phyloP scores from a whole-genome alignment of 257 asterid species.

The Nemophila menziesii region DNA sequence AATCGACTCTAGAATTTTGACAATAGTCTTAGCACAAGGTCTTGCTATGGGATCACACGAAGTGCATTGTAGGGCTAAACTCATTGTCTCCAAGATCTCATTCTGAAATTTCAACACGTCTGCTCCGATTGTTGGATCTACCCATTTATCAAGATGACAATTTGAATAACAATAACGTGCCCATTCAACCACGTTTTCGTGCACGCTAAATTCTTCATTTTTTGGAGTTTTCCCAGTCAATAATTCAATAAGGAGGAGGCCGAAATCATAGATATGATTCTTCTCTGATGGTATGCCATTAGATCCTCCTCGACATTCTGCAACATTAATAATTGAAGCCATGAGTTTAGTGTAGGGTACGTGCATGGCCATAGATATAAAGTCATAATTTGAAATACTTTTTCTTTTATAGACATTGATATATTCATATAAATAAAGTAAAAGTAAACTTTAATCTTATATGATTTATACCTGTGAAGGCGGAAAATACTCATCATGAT shows the following conservation, averaged over 20 bases:
- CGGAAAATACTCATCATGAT: not conserved
- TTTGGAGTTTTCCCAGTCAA: conserved; percentile 57
- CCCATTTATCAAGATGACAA: conserved; percentile 67
- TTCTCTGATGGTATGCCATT: conserved; percentile 26
- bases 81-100: conserved; percentile 63
- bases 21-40: conserved; percentile 36
- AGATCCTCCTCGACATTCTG: conserved; percentile 35
- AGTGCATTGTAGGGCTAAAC: conserved; percentile 69
- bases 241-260: conserved; percentile 53
- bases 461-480: not conserved
- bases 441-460: not conserved
- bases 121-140: conserved; percentile 36
- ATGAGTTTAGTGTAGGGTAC: not conserved
- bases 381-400: conserved; percentile 3
- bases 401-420: conserved; percentile 1
- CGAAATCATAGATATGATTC: conserved; percentile 52
- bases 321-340: not conserved
- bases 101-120: conserved; percentile 22
- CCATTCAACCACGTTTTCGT: conserved; percentile 55
- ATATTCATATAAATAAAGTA: not conserved
- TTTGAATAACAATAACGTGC: conserved; percentile 78
- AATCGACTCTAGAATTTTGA: conserved; percentile 34
- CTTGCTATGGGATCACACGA: conserved; percentile 55
- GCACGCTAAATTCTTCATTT: conserved; percentile 41
- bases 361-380: conserved; percentile 20